phyloP scores from a whole-genome alignment of 1,139 yeast species.

The Saccharomyces hybrid region DNA sequence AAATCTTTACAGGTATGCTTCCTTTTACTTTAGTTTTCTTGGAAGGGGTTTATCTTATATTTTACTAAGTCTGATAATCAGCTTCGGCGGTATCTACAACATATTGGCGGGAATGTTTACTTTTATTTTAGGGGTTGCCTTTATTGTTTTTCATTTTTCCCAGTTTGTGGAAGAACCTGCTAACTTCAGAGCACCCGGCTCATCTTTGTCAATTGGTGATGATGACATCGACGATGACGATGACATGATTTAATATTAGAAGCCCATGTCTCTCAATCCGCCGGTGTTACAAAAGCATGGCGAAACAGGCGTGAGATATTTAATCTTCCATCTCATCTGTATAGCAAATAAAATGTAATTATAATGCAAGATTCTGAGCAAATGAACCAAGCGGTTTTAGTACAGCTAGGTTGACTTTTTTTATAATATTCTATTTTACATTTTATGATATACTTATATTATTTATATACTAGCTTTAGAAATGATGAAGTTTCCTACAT shows the following conservation, averaged over 20 bases:
- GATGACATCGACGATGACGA: constrained; percentile 22
- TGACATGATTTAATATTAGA: constrained; percentile 13
- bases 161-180: constrained; percentile 58
- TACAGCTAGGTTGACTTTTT: not conserved
- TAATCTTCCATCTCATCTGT: not conserved
- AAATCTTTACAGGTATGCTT: constrained; percentile 61
- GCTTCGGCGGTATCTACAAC: constrained; percentile 52
- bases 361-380: not conserved
- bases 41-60: constrained; percentile 78
- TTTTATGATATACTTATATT: constrained; percentile 1
- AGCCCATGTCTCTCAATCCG: not conserved
- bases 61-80: constrained; percentile 55
- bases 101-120: constrained; percentile 50
- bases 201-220: constrained; percentile 20
- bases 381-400: not conserved
- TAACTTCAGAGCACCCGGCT: constrained; percentile 23
- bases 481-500: not conserved
- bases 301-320: not conserved
- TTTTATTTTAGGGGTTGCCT: constrained; percentile 51
- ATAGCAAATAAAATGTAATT: not conserved
- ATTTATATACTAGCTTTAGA: not conserved
- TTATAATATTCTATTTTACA: not conserved
- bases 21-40: constrained; percentile 68
- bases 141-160: constrained; percentile 55
- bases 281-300: not conserved